phyloP scores from a whole-genome alignment of 2,329 filamentous ascomycete species.

The Arthrobotrys musiformis region DNA sequence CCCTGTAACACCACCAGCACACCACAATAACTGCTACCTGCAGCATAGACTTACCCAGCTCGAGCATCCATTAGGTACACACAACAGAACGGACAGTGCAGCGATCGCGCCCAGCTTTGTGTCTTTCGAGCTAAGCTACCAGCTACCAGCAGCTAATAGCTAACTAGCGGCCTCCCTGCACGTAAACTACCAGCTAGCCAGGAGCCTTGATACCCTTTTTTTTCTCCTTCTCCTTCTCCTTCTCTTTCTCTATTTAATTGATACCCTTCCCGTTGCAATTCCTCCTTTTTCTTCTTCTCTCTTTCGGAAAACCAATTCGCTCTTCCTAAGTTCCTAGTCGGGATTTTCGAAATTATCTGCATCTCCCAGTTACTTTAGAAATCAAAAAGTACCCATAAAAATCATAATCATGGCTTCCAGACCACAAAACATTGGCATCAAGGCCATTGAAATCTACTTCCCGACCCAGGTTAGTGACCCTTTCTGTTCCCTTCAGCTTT shows the following conservation, averaged over 20 bases:
- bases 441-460: slow-evolving; percentile 91
- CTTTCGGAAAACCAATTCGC: slow-evolving; percentile 8
- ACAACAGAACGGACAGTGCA: neutral
- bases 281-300: too few relatives aligned
- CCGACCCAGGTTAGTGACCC: slow-evolving; percentile 76
- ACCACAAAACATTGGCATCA: slow-evolving; percentile 89
- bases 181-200: neutral
- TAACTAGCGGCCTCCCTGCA: neutral
- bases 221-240: slow-evolving; percentile 12
- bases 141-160: neutral
- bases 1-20: slow-evolving; percentile 54
- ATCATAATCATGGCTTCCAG: slow-evolving; percentile 73
- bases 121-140: too few relatives aligned
- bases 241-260: slow-evolving; percentile 45
- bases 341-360: slow-evolving; percentile 39
- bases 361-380: slow-evolving; percentile 14
- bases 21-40: slow-evolving; percentile 29
- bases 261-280: slow-evolving; percentile 42
- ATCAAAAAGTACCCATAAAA: slow-evolving; percentile 39
- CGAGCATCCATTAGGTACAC: slow-evolving; percentile 1
- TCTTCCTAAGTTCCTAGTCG: neutral
- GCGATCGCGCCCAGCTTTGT: slow-evolving; percentile 20
- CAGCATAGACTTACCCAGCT: slow-evolving; percentile 32
- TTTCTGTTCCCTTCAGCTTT: slow-evolving; percentile 52
- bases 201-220: slow-evolving; percentile 30